A percentile compares a stretch with the other conserved stretches of the same genome.
Evolutionary conservation across 306 rosid species (phyloP).

Genomic region (Canavalia gladiata): DNA sequence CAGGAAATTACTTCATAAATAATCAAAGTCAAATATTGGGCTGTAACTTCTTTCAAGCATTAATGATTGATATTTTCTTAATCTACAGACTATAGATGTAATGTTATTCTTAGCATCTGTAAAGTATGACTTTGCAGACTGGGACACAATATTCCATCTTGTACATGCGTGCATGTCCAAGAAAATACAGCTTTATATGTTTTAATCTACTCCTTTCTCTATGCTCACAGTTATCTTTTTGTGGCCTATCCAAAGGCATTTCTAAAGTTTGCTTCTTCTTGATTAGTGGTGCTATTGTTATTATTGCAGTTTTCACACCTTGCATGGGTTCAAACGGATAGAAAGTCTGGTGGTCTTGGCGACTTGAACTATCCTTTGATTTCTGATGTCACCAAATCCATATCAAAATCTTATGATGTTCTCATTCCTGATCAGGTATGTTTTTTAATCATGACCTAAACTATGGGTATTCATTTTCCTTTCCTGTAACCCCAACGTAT

Average conservation of each 20-base stretch:
- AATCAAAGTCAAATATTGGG: constrained; percentile 33
- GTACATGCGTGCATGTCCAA: constrained; percentile 5
- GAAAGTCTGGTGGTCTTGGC: constrained; percentile 99
- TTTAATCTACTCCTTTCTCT: not conserved
- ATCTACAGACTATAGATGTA: not conserved
- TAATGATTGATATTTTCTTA: constrained; percentile 15
- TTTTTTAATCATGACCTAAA: not conserved
- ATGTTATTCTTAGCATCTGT: constrained; percentile 25
- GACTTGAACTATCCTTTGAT: constrained; percentile 91
- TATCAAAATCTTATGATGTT: constrained; percentile 86
- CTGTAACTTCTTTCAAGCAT: not conserved
- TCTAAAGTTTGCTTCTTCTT: constrained; percentile 26
- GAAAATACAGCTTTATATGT: constrained; percentile 18
- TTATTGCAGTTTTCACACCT: constrained; percentile 90
- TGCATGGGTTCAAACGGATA: constrained; percentile 99
- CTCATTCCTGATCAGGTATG: constrained; percentile 95
- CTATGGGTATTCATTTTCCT: constrained; percentile 24
- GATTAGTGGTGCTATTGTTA: constrained; percentile 41
- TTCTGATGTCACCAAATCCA: constrained; percentile 90
- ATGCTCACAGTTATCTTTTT: not conserved
- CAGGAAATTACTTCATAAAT: constrained; percentile 26
- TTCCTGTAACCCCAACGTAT: not conserved
- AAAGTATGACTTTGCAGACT: not conserved
- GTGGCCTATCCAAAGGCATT: not conserved
- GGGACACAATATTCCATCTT: not conserved